Evolutionary conservation across 2,329 filamentous ascomycete genomes (phyloP).

Genomic region (Xylaria sp.): DNA sequence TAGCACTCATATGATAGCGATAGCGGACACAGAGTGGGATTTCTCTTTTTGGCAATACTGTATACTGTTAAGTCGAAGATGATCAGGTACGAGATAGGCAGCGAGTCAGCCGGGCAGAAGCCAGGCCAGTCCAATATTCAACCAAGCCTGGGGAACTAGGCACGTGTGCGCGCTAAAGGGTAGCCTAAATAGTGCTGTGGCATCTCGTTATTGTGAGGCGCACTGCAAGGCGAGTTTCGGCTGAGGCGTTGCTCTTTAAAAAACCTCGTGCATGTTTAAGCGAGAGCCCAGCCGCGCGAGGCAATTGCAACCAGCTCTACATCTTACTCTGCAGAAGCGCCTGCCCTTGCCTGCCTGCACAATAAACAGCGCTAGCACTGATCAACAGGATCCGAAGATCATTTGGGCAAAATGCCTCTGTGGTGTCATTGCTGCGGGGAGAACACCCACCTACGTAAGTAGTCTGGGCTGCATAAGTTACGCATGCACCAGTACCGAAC

Average conservation of each 20-base stretch:
- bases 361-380: background rate
- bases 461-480: too few relatives aligned
- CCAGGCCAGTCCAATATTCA: background rate
- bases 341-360: too few relatives aligned
- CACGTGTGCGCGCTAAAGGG: constrained; percentile 23
- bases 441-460: background rate
- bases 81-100: background rate
- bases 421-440: constrained; percentile 13
- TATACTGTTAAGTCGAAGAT: background rate
- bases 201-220: background rate
- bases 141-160: background rate
- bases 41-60: background rate
- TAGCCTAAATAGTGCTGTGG: constrained; percentile 9
- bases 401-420: background rate
- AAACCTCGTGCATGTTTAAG: background rate
- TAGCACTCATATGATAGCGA: background rate
- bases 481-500: too few relatives aligned
- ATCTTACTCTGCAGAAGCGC: background rate
- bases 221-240: constrained; percentile 18
- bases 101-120: background rate
- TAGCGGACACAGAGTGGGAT: background rate
- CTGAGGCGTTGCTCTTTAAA: background rate
- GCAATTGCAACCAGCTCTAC: background rate
- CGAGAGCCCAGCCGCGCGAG: background rate
- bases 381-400: background rate